Evolutionary conservation across 1,284 basidiomycete species (phyloP).

Genomic region (Gymnopus androsaceus): DNA sequence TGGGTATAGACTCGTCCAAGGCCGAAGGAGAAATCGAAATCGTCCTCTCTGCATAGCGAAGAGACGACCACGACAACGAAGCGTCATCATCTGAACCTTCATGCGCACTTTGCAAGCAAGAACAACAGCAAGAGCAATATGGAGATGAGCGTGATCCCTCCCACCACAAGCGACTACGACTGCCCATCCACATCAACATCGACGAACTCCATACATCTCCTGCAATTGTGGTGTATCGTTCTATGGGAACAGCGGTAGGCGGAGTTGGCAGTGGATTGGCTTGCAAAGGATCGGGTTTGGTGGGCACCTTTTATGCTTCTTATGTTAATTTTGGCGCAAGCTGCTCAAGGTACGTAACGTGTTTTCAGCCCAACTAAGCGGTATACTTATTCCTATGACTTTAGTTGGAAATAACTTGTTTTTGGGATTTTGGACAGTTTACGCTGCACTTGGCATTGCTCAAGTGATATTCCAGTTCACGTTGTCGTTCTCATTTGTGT

Average conservation of each 20-base stretch:
- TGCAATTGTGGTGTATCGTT: constrained; percentile 2
- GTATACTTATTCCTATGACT: not conserved
- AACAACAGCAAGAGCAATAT: too few species aligned
- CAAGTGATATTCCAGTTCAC: constrained; percentile 59
- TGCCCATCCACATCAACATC: too few species aligned
- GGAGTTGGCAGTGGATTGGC: constrained; percentile 10
- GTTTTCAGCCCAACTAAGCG: too few species aligned
- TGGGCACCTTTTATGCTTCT: constrained; percentile 47
- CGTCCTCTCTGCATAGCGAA: not conserved
- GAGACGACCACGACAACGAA: too few species aligned
- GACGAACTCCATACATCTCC: constrained; percentile 1
- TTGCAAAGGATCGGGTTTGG: constrained; percentile 29
- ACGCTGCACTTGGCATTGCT: too few species aligned
- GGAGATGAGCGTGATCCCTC: too few species aligned
- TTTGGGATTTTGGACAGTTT: constrained; percentile 56
- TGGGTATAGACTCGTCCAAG: too few species aligned
- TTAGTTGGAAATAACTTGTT: constrained; percentile 49
- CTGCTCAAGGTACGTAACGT: constrained; percentile 35
- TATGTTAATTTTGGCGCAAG: constrained; percentile 39
- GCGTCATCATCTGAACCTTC: too few species aligned
- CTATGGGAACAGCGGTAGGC: not conserved
- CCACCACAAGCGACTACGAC: too few species aligned
- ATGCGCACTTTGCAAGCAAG: too few species aligned
- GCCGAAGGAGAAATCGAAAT: constrained; percentile 4
- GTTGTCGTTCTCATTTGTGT: constrained; percentile 57